Conservation (phyloP, 2,329 filamentous ascomycete species). For the Knufia fluminis region DNA sequence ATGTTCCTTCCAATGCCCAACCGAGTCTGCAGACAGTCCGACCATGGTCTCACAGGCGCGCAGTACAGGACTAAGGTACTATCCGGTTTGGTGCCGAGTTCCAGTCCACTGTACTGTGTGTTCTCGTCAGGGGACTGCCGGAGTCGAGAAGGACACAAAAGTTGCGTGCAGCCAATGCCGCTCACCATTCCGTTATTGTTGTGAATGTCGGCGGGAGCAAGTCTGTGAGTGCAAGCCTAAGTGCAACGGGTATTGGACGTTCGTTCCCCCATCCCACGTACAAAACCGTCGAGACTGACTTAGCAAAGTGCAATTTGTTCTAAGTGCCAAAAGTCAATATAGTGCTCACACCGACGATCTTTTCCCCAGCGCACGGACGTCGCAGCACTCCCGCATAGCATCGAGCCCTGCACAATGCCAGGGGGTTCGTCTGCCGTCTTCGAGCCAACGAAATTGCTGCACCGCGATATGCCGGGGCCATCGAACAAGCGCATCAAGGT, state of each 20-base stretch:
- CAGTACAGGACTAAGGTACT: slow-evolving; percentile 1
- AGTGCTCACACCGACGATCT: slow-evolving; percentile 2
- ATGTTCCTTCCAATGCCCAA: background rate
- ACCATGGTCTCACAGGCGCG: background rate
- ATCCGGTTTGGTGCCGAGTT: slow-evolving; percentile 2
- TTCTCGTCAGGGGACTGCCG: slow-evolving; percentile 2
- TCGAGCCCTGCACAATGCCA: slow-evolving; percentile 1
- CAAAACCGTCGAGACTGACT: slow-evolving; percentile 1
- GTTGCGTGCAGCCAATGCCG: background rate
- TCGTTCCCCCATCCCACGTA: background rate
- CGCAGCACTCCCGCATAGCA: background rate
- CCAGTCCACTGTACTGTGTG: slow-evolving; percentile 2
- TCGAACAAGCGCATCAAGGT: slow-evolving; percentile 2
- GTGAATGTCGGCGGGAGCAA: slow-evolving; percentile 3
- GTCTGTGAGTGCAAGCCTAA: slow-evolving; percentile 1
- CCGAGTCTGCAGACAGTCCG: background rate
- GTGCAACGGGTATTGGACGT: slow-evolving; percentile 1
- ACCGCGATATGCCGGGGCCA: slow-evolving; percentile 1
- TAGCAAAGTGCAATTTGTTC: slow-evolving; percentile 3
- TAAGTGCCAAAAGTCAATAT: background rate
- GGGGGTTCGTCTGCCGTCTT: background rate
- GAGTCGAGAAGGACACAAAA: slow-evolving; percentile 3
- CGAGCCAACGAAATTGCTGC: slow-evolving; percentile 2
- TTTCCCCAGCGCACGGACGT: background rate
- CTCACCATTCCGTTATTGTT: slow-evolving; percentile 1